Base-by-base conservation (phyloP, 2,329 filamentous ascomycete species). In the Aureobasidium vineae region DNA sequence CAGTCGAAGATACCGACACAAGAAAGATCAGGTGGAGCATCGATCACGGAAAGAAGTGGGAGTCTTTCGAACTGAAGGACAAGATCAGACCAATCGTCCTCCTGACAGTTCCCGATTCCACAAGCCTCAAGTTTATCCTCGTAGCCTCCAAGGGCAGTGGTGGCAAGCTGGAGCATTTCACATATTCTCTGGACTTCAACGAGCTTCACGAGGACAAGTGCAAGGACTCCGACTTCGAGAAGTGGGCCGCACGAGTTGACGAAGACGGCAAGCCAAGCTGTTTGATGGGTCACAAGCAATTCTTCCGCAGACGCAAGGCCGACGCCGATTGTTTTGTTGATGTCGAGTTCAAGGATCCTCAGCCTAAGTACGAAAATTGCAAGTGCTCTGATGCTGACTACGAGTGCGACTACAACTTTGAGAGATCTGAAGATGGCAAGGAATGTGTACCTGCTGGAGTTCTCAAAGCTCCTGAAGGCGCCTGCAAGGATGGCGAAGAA, bases 331-430 rank as follows among this genome's bases (percentile, higher is more conserved):
- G 96, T 78, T 96, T 97, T 75, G 84, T 98, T 71, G 90, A 91
- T 72, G 84, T 90, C 68, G 87, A 94, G 63, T 97, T 97, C 80
- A 87, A 92, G 73, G 90, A 95, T 69, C 88, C 90, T 0, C 78
- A 85, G 40, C 86, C 90, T 1, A 81, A 88, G 68, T 89, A 85
- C 33, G 86, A 91, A 72, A 78, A 86, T 54, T 99, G 95, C 81
- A 86, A 91, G 47, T 99, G 95, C 77, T 87, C 88, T 0, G 86
- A 90, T 66, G 81, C 83, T 40, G 96, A 99, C 76, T 99, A 96
- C 75, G 95, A 99, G 79, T 99, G 95, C 76, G 94, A 98, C 75
- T 97, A 90, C 82, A 96, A 96, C 77, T 98, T 97, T 75, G 81
- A 87, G 67, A 85, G 86, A 71, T 82, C 83, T 66, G 83, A 83